phyloP scores from a whole-genome alignment of 2,329 filamentous ascomycete species.

The Trichoderma polysporum region DNA sequence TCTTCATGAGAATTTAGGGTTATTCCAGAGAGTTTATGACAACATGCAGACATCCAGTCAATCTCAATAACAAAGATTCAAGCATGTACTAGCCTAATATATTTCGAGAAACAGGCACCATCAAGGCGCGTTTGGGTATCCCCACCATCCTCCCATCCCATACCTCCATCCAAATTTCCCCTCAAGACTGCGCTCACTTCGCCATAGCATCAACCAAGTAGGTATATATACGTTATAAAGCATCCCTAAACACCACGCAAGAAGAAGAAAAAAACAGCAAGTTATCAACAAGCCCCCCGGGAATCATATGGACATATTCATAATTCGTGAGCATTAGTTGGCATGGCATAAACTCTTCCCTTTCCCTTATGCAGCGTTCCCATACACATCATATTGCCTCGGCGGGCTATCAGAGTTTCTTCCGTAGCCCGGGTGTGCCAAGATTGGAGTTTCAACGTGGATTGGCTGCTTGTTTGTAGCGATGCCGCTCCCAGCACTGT shows the following conservation, averaged over 20 bases:
- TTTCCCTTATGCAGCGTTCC: background rate
- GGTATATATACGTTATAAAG: conserved; percentile 16
- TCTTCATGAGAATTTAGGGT: too few relatives aligned
- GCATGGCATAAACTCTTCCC: background rate
- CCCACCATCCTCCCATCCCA: background rate
- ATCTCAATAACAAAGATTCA: background rate
- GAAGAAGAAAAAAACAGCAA: background rate
- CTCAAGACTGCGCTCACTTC: background rate
- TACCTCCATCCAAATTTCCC: background rate
- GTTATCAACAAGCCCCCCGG: background rate
- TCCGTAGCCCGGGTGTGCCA: conserved; percentile 49
- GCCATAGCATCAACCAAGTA: background rate
- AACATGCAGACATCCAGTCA: background rate
- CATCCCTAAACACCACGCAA: conserved; percentile 15
- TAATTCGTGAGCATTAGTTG: conserved; percentile 3
- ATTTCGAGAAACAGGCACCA: background rate
- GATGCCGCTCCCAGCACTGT: conserved; percentile 26
- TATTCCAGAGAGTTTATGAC: background rate
- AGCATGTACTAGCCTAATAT: background rate
- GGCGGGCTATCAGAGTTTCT: conserved; percentile 34
- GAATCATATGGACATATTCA: background rate
- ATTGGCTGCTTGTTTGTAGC: conserved; percentile 25
- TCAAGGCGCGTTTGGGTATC: conserved; percentile 16
- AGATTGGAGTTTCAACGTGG: conserved; percentile 39
- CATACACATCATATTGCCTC: conserved; percentile 23